Evolutionary conservation across 257 asterid genomes (phyloP).

Genomic region (Solanum piurae): DNA sequence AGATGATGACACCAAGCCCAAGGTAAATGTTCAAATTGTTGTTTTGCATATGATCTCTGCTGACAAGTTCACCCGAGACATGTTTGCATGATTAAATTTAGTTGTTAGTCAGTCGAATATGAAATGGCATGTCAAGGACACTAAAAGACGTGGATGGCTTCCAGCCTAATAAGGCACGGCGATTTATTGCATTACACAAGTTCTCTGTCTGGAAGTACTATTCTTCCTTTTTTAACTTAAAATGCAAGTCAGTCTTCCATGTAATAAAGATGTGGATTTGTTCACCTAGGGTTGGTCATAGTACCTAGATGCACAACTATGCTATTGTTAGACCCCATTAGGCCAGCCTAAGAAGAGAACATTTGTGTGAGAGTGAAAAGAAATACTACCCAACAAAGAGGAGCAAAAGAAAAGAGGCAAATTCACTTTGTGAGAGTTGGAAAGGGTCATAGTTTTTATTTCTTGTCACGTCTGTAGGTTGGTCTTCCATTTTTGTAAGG

Average conservation of each 20-base stretch:
- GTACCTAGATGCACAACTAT: background rate
- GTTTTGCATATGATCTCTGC: background rate
- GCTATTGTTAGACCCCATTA: background rate
- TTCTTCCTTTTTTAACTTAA: background rate
- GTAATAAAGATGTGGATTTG: background rate
- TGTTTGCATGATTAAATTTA: background rate
- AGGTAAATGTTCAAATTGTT: conserved; percentile 35
- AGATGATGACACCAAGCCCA: conserved; percentile 40
- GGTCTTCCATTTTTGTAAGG: background rate
- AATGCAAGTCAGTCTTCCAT: background rate
- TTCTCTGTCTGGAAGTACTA: background rate
- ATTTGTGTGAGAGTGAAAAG: background rate
- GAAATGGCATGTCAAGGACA: background rate
- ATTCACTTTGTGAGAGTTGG: background rate
- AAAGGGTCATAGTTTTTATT: background rate
- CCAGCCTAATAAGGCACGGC: background rate
- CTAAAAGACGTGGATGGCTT: background rate
- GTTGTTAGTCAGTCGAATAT: background rate
- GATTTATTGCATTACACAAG: background rate
- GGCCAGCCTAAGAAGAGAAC: background rate
- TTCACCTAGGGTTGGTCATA: background rate
- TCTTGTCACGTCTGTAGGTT: background rate
- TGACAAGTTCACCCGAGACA: background rate
- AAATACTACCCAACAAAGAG: background rate
- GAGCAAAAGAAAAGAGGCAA: background rate